A percentile compares a stretch with the other conserved stretches of the same genome.
Conservation (phyloP, 2,329 filamentous ascomycete genomes). For the Metarhizium guizhouense region DNA sequence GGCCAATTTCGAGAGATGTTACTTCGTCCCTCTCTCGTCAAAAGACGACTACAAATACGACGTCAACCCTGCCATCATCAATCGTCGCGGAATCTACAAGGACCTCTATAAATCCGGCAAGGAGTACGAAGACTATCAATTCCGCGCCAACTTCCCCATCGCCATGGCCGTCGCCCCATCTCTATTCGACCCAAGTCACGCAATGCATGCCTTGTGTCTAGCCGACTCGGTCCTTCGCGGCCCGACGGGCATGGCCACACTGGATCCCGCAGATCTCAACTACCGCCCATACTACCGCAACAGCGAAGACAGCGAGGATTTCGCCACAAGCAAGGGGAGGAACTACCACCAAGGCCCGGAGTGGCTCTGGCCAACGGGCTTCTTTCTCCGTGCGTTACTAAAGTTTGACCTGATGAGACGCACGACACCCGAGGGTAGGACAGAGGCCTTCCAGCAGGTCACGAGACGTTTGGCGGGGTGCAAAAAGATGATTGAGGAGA, state of each 20-base stretch:
- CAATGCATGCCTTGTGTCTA: constrained; percentile 68
- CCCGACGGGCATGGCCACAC: constrained; percentile 88
- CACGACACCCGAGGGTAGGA: constrained; percentile 49
- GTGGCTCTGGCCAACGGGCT: constrained; percentile 96
- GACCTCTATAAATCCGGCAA: constrained; percentile 91
- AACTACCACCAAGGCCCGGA: constrained; percentile 99
- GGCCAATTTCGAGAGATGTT: constrained; percentile 82
- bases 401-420: constrained; percentile 79
- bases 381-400: constrained; percentile 84
- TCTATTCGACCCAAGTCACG: constrained; percentile 72
- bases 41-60: constrained; percentile 70
- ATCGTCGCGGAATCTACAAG: constrained; percentile 95
- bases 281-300: constrained; percentile 95
- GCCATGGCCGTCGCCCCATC: constrained; percentile 91
- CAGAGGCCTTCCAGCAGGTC: constrained; percentile 91
- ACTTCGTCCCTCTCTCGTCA: constrained; percentile 67
- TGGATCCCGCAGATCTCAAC: constrained; percentile 86
- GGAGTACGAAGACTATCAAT: constrained; percentile 95
- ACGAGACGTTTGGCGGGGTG: constrained; percentile 74
- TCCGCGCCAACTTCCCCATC: constrained; percentile 88
- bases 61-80: constrained; percentile 69
- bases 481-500: constrained; percentile 73
- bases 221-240: constrained; percentile 75
- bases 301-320: constrained; percentile 84
- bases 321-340: constrained; percentile 83